phyloP scores from a whole-genome alignment of 148 eudicot genomes.

The Polygonum aviculare region DNA sequence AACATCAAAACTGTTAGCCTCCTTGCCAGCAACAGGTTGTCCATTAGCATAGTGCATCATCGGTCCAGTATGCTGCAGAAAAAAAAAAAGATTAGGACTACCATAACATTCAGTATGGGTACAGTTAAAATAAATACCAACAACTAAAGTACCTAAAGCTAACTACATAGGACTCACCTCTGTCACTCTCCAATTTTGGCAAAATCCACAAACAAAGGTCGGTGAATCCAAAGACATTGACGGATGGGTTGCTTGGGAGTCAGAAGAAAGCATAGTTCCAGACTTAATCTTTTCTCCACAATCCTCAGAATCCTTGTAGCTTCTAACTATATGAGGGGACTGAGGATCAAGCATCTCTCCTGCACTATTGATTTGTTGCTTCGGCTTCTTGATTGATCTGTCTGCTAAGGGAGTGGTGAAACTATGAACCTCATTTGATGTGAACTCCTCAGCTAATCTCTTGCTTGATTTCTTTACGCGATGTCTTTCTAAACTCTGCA shows the following conservation, averaged over 20 bases:
- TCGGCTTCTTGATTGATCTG: not conserved
- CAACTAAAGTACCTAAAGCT: not conserved
- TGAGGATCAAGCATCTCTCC: conserved; percentile 14
- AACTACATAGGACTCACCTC: conserved; percentile 28
- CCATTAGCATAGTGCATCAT: conserved; percentile 69
- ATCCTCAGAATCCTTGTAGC: not conserved
- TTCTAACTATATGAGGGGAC: conserved; percentile 10
- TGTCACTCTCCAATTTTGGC: conserved; percentile 46
- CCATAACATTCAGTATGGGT: not conserved
- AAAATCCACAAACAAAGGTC: conserved; percentile 52
- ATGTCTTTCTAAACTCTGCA: not conserved
- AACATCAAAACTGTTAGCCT: conserved; percentile 27
- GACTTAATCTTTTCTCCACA: not conserved
- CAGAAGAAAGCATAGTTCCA: conserved; percentile 16
- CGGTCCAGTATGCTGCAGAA: conserved; percentile 54
- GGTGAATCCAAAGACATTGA: conserved; percentile 14
- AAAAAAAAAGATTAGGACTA: conserved; percentile 1
- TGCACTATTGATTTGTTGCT: conserved; percentile 10
- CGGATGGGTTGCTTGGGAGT: conserved; percentile 11
- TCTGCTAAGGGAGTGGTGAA: conserved; percentile 23
- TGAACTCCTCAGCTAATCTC: conserved; percentile 14
- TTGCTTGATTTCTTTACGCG: conserved; percentile 22
- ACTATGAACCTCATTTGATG: conserved; percentile 22
- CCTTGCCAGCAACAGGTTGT: conserved; percentile 46
- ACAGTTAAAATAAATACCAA: not conserved